Conservation (phyloP, 371 early-diverging fungal species). For the Nematocida ausubeli region DNA sequence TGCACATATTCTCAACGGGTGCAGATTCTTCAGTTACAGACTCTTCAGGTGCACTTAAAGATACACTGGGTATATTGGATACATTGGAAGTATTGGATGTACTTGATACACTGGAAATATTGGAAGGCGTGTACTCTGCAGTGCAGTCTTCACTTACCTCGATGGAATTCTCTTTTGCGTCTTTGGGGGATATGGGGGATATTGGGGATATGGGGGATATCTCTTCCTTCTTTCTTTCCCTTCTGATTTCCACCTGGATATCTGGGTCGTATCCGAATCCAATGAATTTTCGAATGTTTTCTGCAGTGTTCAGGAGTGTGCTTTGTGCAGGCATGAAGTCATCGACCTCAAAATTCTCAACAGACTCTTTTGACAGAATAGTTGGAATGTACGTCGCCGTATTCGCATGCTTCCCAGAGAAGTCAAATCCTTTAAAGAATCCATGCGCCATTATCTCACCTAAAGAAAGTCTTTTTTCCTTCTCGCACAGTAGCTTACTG, state of each 20-base stretch:
- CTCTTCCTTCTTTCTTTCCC: not conserved
- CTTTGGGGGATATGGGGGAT: too few relatives aligned
- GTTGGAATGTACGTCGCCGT: constrained; percentile 76
- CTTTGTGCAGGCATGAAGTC: constrained; percentile 68
- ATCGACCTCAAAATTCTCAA: constrained; percentile 72
- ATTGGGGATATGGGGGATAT: too few relatives aligned
- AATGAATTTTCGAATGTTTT: constrained; percentile 60
- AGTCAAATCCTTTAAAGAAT: constrained; percentile 80
- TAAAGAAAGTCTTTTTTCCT: constrained; percentile 70
- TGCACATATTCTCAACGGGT: too few relatives aligned
- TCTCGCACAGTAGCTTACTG: constrained; percentile 65
- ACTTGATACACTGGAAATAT: too few relatives aligned
- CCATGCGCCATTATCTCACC: constrained; percentile 76
- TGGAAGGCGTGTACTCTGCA: too few relatives aligned
- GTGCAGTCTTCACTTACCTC: too few relatives aligned
- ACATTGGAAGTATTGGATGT: too few relatives aligned
- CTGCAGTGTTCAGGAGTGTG: constrained; percentile 51
- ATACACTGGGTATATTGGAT: too few relatives aligned
- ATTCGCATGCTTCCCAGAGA: constrained; percentile 70
- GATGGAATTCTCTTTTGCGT: too few relatives aligned
- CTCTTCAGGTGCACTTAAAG: too few relatives aligned
- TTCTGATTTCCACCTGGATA: not conserved
- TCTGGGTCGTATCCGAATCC: constrained; percentile 68
- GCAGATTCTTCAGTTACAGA: too few relatives aligned
- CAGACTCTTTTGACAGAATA: constrained; percentile 72